These are phyloP conservation scores for Hibiscus trionum DNA, from an alignment of 345 rosid species.

Conservation along the genomic window DNA sequence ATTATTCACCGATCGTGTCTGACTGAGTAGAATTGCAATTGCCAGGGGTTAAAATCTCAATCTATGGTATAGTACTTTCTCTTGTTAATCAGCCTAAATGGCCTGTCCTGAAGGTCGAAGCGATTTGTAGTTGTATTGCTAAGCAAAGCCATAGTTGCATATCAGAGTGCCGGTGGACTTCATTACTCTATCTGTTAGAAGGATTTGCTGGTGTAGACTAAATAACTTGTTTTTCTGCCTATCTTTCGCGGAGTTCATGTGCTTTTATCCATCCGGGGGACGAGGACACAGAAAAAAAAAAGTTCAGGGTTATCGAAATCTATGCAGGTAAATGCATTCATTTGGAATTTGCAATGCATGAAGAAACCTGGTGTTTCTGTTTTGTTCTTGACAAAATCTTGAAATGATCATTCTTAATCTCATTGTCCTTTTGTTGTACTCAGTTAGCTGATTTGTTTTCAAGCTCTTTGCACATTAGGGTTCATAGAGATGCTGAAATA, in stretches of 20 bases:
- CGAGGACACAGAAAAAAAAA: neutral
- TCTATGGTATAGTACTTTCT: neutral
- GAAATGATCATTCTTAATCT: neutral
- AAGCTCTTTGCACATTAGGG: neutral
- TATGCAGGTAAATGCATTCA: neutral
- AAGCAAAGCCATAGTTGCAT: neutral
- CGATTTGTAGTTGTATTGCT: neutral
- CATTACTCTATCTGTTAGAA: neutral
- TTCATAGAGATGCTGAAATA: neutral
- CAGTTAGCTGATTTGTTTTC: neutral
- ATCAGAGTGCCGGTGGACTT: neutral
- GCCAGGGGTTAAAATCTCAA: neutral
- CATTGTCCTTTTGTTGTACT: neutral
- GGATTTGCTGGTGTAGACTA: neutral
- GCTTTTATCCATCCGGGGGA: neutral
- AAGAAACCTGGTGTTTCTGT: neutral
- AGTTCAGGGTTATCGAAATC: neutral
- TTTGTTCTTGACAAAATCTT: too few relatives aligned
- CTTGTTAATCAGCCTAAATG: neutral
- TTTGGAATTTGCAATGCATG: neutral
- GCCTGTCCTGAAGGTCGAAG: neutral
- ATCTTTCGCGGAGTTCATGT: neutral
- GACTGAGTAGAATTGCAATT: too few relatives aligned
- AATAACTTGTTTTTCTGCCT: neutral
- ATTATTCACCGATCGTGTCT: neutral